Evolutionary conservation across 73 alveolate genomes (phyloP).

Genomic region (Symbiodinium pilosum): DNA sequence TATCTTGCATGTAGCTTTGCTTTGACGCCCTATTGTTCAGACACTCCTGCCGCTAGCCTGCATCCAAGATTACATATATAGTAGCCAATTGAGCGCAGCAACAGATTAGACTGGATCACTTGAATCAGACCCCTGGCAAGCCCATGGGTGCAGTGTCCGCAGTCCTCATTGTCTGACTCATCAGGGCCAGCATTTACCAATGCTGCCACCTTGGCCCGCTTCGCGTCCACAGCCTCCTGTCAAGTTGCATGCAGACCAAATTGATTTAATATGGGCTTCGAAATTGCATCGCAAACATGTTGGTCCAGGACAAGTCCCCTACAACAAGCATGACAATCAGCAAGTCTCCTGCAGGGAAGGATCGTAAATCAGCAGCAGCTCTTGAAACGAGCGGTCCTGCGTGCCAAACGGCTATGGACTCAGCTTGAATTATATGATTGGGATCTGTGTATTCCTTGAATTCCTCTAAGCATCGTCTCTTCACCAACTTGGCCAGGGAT

Average conservation of each 20-base stretch:
- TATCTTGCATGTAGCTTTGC: background rate
- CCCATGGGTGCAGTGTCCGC: background rate
- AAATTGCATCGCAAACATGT: no score
- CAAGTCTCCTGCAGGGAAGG: background rate
- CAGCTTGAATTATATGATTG: no score
- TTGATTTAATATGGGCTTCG: no score
- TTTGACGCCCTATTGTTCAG: background rate
- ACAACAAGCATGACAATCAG: no score
- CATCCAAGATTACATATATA: background rate
- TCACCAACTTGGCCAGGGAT: background rate
- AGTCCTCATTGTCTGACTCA: no score
- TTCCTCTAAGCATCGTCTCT: background rate
- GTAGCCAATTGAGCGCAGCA: background rate
- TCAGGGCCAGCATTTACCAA: no score
- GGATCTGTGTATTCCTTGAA: background rate
- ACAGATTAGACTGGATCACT: no score
- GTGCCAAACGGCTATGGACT: background rate
- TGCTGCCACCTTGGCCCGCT: no score
- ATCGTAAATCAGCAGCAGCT: background rate
- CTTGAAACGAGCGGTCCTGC: background rate
- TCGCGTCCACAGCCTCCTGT: no score
- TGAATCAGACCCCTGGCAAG: no score
- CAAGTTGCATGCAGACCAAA: no score
- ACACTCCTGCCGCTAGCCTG: background rate
- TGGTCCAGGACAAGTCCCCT: no score